phyloP scores from a whole-genome alignment of 805 yeast species.

The Sungouiella blattae region DNA sequence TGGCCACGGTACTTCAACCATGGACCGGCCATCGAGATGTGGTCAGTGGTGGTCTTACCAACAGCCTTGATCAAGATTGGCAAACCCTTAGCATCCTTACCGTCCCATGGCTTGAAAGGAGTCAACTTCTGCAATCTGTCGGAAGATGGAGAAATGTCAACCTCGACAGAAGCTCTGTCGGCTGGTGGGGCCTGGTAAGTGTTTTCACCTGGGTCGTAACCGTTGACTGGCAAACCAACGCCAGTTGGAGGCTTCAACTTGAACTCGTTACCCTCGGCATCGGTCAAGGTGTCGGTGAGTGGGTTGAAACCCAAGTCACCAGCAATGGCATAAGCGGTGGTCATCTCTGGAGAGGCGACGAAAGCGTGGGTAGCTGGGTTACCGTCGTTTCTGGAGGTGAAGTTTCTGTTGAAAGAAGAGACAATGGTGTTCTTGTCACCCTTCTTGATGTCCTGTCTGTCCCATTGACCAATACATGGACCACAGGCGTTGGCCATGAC shows the following conservation, averaged over 20 bases:
- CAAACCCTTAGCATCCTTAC: constrained; percentile 83
- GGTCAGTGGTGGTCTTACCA: constrained; percentile 99
- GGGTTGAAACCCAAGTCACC: constrained; percentile 98
- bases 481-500: constrained; percentile 98
- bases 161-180: constrained; percentile 72
- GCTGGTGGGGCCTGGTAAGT: constrained; percentile 97
- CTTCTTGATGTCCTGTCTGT: constrained; percentile 86
- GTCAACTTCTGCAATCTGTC: constrained; percentile 94
- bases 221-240: constrained; percentile 82
- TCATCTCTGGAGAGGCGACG: constrained; percentile 95
- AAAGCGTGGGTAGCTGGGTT: constrained; percentile 97
- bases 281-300: constrained; percentile 82
- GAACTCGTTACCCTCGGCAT: constrained; percentile 87
- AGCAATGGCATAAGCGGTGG: constrained; percentile 91
- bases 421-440: constrained; percentile 96
- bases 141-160: constrained; percentile 79
- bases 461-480: constrained; percentile 99
- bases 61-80: constrained; percentile 94
- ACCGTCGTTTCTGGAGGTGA: constrained; percentile 97
- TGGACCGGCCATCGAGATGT: constrained; percentile 99
- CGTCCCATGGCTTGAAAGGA: constrained; percentile 96
- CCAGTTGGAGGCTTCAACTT: constrained; percentile 84
- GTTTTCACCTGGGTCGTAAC: constrained; percentile 91
- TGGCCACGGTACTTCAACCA: constrained; percentile 99
- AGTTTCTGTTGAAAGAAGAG: constrained; percentile 96